Conservation (phyloP, 805 yeast species). For the Candida montana region DNA sequence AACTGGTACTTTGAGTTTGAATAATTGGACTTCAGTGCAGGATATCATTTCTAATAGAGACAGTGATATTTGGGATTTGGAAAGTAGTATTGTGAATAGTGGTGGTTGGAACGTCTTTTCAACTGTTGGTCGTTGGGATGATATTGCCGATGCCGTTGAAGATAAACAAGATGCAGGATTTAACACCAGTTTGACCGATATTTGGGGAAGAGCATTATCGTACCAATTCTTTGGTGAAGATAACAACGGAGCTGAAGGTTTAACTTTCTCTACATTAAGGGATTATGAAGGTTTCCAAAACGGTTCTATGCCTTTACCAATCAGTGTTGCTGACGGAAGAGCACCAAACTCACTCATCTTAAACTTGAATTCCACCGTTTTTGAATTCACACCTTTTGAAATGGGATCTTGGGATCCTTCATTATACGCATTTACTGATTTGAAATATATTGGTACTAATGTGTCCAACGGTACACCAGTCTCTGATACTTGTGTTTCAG, state of each 20-base stretch:
- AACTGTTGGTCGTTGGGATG: conserved; percentile 48
- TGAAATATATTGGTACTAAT: conserved; percentile 65
- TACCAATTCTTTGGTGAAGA: conserved; percentile 63
- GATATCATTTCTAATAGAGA: conserved; percentile 37
- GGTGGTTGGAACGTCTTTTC: conserved; percentile 54
- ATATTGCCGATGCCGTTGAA: conserved; percentile 48
- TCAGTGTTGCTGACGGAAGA: conserved; percentile 59
- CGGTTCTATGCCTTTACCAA: conserved; percentile 69
- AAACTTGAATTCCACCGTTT: conserved; percentile 60
- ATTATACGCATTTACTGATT: conserved; percentile 55
- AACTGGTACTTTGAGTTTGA: conserved; percentile 59
- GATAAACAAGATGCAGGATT: conserved; percentile 59
- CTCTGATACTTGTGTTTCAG: conserved; percentile 48
- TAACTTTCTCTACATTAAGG: conserved; percentile 52
- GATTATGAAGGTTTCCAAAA: conserved; percentile 54
- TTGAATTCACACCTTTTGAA: conserved; percentile 60
- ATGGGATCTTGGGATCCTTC: conserved; percentile 90
- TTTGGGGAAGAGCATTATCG: conserved; percentile 74
- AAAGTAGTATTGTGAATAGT: conserved; percentile 52
- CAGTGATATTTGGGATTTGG: conserved; percentile 62
- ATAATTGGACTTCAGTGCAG: conserved; percentile 70
- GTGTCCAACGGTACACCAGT: conserved; percentile 54
- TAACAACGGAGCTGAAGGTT: conserved; percentile 58
- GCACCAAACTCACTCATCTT: conserved; percentile 52
- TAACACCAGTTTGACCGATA: conserved; percentile 59